phyloP scores from a whole-genome alignment of 2,329 filamentous ascomycete genomes.

The Leptographium galeiforme region DNA sequence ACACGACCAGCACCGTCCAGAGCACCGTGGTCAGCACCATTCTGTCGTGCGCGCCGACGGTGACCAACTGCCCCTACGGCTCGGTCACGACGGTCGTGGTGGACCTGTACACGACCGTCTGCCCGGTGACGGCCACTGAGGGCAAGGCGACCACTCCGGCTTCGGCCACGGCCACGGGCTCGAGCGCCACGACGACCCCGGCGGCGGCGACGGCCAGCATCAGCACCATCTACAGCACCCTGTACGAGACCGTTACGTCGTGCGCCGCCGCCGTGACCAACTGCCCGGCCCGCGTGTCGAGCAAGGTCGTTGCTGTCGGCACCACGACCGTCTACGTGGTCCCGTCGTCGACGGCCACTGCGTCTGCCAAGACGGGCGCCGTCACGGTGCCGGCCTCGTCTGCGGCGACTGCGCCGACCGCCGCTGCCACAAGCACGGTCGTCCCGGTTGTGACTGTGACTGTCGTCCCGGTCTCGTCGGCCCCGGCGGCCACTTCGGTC shows the following conservation, averaged over 20 bases:
- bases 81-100: conserved; percentile 10
- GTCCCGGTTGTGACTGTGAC: not conserved
- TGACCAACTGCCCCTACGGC: conserved; percentile 13
- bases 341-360: conserved; percentile 8
- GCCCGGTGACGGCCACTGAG: conserved; percentile 7
- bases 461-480: not conserved
- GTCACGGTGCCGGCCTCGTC: not conserved
- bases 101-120: conserved; percentile 13
- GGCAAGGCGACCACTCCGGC: not conserved
- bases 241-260: conserved; percentile 21
- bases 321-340: not conserved
- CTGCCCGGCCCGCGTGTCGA: conserved; percentile 11
- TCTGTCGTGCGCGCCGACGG: conserved; percentile 11
- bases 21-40: conserved; percentile 20
- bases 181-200: conserved; percentile 8
- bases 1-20: conserved; percentile 24
- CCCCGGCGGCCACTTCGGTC: too few species aligned
- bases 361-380: not conserved
- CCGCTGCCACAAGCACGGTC: too few species aligned
- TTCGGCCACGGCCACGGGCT: not conserved
- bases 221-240: conserved; percentile 24
- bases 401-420: not conserved
- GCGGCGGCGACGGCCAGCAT: conserved; percentile 6
- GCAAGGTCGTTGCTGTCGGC: conserved; percentile 5
- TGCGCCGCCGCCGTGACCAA: conserved; percentile 12